These are phyloP conservation scores for Larix kaempferi DNA, from an alignment of 75 land plant species.

Conservation along the genomic window DNA sequence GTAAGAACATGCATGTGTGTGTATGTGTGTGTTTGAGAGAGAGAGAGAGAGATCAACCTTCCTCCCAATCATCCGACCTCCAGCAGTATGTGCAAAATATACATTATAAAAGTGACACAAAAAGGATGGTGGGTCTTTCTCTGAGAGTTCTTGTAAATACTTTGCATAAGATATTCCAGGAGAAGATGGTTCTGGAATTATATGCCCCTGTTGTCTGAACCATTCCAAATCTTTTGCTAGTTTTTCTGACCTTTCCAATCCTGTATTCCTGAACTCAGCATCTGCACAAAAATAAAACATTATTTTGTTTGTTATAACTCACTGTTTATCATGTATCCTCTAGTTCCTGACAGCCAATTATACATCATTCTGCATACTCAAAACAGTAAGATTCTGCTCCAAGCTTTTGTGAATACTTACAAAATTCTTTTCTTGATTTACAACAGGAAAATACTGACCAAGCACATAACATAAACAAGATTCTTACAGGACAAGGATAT, in stretches of 20 bases:
- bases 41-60: constrained; percentile 43
- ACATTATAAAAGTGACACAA: constrained; percentile 94
- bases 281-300: constrained; percentile 38
- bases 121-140: constrained; percentile 90
- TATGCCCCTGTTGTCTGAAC: constrained; percentile 86
- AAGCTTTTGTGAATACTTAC: too few relatives aligned
- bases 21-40: neutral
- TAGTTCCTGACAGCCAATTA: too few relatives aligned
- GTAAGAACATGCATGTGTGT: neutral
- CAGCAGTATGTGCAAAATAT: constrained; percentile 97
- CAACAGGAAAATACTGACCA: too few relatives aligned
- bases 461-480: too few relatives aligned
- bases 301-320: too few relatives aligned
- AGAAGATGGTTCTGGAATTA: constrained; percentile 84
- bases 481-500: too few relatives aligned
- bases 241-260: constrained; percentile 75
- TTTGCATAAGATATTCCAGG: constrained; percentile 76
- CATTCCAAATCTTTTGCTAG: constrained; percentile 90
- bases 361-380: too few relatives aligned
- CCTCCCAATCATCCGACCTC: constrained; percentile 96
- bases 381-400: too few relatives aligned
- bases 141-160: constrained; percentile 64
- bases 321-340: too few relatives aligned
- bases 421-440: too few relatives aligned
- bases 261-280: constrained; percentile 86